Base-by-base conservation (phyloP, 2,329 filamentous ascomycete genomes). In the Aspergillus sp. region DNA sequence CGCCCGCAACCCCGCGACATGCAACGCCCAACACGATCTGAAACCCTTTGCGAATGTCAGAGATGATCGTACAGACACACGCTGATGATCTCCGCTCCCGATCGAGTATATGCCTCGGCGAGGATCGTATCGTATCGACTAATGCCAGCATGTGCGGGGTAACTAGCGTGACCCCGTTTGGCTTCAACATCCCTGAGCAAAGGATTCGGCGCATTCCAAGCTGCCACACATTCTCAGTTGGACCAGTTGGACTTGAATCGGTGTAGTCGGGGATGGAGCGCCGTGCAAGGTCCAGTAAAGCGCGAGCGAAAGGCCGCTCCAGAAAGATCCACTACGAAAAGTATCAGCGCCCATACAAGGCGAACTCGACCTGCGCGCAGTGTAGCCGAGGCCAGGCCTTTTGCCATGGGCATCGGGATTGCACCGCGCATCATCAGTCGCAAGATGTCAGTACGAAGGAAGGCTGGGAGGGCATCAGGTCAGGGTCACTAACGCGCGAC, bases 81-180 rank as follows among this genome's bases (percentile, higher is more conserved):
- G n/a, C n/a, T n/a, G n/a, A n/a, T n/a, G n/a, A n/a, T n/a, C n/a
- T n/a, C n/a, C n/a, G n/a, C n/a, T n/a, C n/a, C n/a, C n/a, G n/a
- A n/a, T n/a, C n/a, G n/a, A 29, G 25, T 29, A 29, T 29, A 29
- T n/a, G n/a, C 25, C 25, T 29, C 25, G 25, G 25, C 25, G 25
- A 25, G 23, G 25, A 29, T 5, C 2, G 5, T 7, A 29, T n/a
- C n/a, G n/a, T n/a, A n/a, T n/a, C n/a, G n/a, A n/a, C n/a, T n/a
- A n/a, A n/a, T n/a, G n/a, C n/a, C n/a, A n/a, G n/a, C n/a, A 29
- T 29, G 40, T 42, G 40, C 40, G 40, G 40, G 40, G 40, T 42
- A 42, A 17, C 40, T 42, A 42, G 40, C 40, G 40, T 42, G 40
- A 42, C 40, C 16, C 14, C 16, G 11, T 42, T 5, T 17, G 13